Base-by-base conservation (phyloP, 768 basidiomycete species). In the Calocybe gangraenosa region DNA sequence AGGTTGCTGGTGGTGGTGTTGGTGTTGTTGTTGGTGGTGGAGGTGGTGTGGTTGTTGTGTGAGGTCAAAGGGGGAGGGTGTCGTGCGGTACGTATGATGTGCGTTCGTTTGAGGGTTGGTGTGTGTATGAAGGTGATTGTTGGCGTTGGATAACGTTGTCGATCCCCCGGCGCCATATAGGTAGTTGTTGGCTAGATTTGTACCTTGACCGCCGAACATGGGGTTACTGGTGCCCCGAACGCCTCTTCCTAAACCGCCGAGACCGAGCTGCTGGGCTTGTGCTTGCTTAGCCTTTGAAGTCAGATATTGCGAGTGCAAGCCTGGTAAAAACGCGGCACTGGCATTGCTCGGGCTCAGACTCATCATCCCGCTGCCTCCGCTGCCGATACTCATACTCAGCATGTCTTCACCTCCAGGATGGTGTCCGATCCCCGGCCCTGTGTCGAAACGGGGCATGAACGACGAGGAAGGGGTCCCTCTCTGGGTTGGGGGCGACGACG, bases 241-340 rank as follows among this genome's bases (percentile, higher is more conserved):
- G 19, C 65, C 64, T 31, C 64, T 49, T 37, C 57, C 63, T 20
- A 66, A 49, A 7, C 60, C 62, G 13, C 62, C 62, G 7, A 55
- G 54, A 10, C 56, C 58, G 14, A 56, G 65, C 41, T 62, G 60
- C 36, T 61, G 58, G 17, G 60, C 56, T 39, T 65, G 60, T 8
- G 58, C 58, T 47, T 67, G 65, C 46, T 67, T 66, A 11, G 65
- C 65, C 52, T 79, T 81, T 9, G 79, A 66, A 44, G 66, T 73
- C 34, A 78, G 64, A 51, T 87, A 87, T 51, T 81, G 78, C 28
- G 76, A 74, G 50, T 85, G 83, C 31, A 86, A 64, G 7, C 84
- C 76, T 1, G 86, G 85, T 8, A 92, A 68, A 69, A 92, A 92
- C 7, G 88, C 88, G 1, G 84, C 87, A 28, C 84, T 86, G 2